A percentile compares a stretch with the other conserved stretches of the same genome.
phyloP scores from a whole-genome alignment of 129 eudicot genomes.

The Centaurea solstitialis region DNA sequence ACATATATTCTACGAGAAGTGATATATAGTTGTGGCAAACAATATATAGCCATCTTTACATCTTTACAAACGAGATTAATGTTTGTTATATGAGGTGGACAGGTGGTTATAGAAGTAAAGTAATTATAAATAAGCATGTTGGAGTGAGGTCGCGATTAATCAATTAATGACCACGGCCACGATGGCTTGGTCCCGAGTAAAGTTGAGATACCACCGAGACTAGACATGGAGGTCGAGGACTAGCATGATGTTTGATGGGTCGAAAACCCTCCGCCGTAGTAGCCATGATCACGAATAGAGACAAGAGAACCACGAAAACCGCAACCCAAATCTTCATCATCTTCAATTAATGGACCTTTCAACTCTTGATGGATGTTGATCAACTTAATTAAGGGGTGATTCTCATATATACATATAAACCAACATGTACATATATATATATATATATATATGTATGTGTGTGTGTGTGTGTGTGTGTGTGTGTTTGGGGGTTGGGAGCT shows the following conservation, averaged over 20 bases:
- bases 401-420: neutral
- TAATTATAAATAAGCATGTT: neutral
- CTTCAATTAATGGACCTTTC: neutral
- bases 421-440: neutral
- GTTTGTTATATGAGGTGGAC: neutral
- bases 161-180: conserved; percentile 44
- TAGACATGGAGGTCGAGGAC: conserved; percentile 15
- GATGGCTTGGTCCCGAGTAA: conserved; percentile 52
- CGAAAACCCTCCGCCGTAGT: conserved; percentile 32
- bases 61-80: too few species aligned
- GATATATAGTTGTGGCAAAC: neutral
- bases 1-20: too few species aligned
- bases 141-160: neutral
- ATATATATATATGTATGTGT: neutral
- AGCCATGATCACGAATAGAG: conserved; percentile 18
- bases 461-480: neutral
- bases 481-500: neutral
- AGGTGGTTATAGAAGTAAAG: too few species aligned
- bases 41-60: neutral
- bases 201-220: conserved; percentile 22
- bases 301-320: conserved; percentile 9
- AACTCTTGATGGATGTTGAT: conserved; percentile 9
- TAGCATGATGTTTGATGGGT: conserved; percentile 20
- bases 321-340: conserved; percentile 11
- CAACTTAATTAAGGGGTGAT: neutral